Evolutionary conservation across 345 rosid species (phyloP), one percentile per base, ranked within the genome.

Genomic region (Anastatica hierochuntica): DNA sequence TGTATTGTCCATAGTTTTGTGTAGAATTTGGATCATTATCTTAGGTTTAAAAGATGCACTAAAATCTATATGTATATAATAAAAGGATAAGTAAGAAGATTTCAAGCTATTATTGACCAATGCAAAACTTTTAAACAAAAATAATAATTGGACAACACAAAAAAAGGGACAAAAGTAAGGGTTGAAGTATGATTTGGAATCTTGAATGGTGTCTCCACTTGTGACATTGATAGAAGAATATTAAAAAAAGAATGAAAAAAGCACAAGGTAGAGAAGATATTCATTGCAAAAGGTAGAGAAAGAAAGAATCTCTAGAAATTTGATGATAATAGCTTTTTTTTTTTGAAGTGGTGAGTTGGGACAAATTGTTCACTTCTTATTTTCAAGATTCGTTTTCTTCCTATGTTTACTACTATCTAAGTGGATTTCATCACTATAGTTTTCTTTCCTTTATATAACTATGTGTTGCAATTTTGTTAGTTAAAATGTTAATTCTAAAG

Each of bases 211-310:
- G 19, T 45, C 48, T 44, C 60, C 53, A 53, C 54, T 46, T 53
- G 40, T 53, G 60, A 62, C 36, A 53, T 53, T 62, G 59, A 43
- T 52, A 34, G 52, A 52, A 17, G 33, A 29, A 23, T 35, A 43
- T 51, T 51, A 43, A 14, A 42, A n/a, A n/a, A n/a, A n/a, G n/a
- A 20, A 10, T 3, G 52, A 47, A 3, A 0, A 24, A 14, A 11
- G n/a, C n/a, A n/a, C n/a, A 29, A 7, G 13, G 33, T 5, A n/a
- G n/a, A n/a, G 8, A 14, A 60, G 23, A 19, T 30, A 60, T 47
- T 58, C 54, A 62, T 43, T 43, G 21, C 52, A 17, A 37, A 51
- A 43, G 36, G 30, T 13, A 20, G 56, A 60, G 30, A 48, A 26
- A 10, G 20, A 49, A 2, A 49, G 50, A 50, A 50, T 33, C 66